A percentile compares a stretch with the other conserved stretches of the same genome.
Conservation (phyloP, 108 stramenopile species). For the Phaeodactylum tricornutum region DNA sequence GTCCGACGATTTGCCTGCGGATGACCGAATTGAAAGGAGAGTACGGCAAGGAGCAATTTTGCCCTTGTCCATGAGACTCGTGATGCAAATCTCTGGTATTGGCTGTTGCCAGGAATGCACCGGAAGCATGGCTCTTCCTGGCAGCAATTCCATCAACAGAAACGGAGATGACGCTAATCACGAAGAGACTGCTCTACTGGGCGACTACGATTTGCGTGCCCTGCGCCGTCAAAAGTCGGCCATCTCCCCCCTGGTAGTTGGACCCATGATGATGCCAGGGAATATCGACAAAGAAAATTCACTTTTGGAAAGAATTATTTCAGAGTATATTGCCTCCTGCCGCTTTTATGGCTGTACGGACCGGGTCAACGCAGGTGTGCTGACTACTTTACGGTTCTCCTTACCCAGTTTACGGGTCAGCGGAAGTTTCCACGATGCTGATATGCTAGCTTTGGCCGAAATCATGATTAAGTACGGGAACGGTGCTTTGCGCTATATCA, state of each 20-base stretch:
- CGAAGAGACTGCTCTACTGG: neutral
- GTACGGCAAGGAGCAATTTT: slow-evolving; percentile 7
- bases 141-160: neutral
- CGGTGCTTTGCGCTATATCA: slow-evolving; percentile 35
- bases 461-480: slow-evolving; percentile 58
- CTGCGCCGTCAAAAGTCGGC: neutral
- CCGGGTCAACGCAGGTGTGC: slow-evolving; percentile 52
- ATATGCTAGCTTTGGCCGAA: slow-evolving; percentile 68
- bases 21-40: too few relatives aligned
- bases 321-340: slow-evolving; percentile 51
- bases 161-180: neutral
- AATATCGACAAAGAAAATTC: neutral
- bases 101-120: neutral
- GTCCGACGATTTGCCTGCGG: too few relatives aligned
- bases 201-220: neutral
- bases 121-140: neutral
- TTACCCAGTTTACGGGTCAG: slow-evolving; percentile 55
- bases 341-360: slow-evolving; percentile 43
- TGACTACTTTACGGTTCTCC: slow-evolving; percentile 52
- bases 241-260: slow-evolving; percentile 13
- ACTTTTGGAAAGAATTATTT: slow-evolving; percentile 32
- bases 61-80: slow-evolving; percentile 30
- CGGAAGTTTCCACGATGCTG: slow-evolving; percentile 67
- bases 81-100: slow-evolving; percentile 10
- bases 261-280: slow-evolving; percentile 11